phyloP scores from a whole-genome alignment of 148 eudicot species.

The Gaultheria prostrata region DNA sequence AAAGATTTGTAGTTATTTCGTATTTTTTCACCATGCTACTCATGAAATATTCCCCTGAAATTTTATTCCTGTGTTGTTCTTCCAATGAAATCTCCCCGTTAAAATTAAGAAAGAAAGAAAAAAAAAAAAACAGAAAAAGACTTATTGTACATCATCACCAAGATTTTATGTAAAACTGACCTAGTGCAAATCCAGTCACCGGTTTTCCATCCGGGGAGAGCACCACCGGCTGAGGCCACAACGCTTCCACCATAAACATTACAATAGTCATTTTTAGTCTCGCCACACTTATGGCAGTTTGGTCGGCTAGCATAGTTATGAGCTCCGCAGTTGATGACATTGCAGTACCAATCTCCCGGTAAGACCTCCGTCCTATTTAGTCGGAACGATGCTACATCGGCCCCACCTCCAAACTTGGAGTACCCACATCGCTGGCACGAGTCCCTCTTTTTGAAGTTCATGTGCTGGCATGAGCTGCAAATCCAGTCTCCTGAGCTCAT shows the following conservation, averaged over 20 bases:
- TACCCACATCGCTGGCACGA: constrained; percentile 58
- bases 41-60: too few relatives aligned
- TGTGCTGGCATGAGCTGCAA: constrained; percentile 70
- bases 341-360: constrained; percentile 93
- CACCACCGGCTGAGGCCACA: constrained; percentile 34
- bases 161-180: constrained; percentile 22
- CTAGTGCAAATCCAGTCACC: constrained; percentile 87
- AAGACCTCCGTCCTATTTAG: constrained; percentile 36
- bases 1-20: too few relatives aligned
- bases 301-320: constrained; percentile 86
- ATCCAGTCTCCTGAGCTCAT: constrained; percentile 91
- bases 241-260: constrained; percentile 31
- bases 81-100: too few relatives aligned
- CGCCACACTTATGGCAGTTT: constrained; percentile 56
- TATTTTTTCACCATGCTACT: too few relatives aligned
- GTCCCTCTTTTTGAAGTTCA: constrained; percentile 72
- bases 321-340: constrained; percentile 54
- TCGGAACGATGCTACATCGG: constrained; percentile 25
- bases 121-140: too few relatives aligned
- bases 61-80: too few relatives aligned
- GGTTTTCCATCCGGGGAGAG: constrained; percentile 74
- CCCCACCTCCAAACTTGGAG: constrained; percentile 39
- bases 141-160: too few relatives aligned
- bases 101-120: too few relatives aligned
- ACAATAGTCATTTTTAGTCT: constrained; percentile 24